Evolutionary conservation across 257 asterid species (phyloP).

Genomic region (Knoxia roxburghii): DNA sequence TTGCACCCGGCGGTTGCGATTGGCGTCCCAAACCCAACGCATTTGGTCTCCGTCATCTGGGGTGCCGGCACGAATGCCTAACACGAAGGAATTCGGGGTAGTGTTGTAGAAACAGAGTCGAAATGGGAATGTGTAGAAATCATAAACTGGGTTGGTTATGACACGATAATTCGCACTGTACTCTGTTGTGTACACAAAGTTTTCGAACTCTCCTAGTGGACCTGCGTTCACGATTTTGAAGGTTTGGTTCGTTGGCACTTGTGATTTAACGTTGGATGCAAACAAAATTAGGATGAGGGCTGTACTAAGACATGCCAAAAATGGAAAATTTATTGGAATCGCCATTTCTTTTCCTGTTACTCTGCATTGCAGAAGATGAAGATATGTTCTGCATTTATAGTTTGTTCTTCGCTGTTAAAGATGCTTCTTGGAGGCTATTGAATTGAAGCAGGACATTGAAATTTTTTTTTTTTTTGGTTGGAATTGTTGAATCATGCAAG

Average conservation of each 20-base stretch:
- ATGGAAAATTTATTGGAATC: no score
- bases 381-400: not conserved
- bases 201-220: not conserved
- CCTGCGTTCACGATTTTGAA: slow-evolving; percentile 11
- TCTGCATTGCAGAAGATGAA: no score
- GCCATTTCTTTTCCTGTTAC: no score
- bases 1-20: slow-evolving; percentile 19
- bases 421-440: not conserved
- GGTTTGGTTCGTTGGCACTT: slow-evolving; percentile 9
- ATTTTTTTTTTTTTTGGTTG: not conserved
- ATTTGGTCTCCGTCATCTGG: not conserved
- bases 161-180: slow-evolving; percentile 18
- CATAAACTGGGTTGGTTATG: not conserved
- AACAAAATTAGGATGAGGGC: not conserved
- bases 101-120: slow-evolving; percentile 19
- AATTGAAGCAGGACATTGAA: not conserved
- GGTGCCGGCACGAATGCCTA: slow-evolving; percentile 13
- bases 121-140: slow-evolving; percentile 2
- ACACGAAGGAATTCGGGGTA: slow-evolving; percentile 12
- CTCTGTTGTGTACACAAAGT: not conserved
- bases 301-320: not conserved
- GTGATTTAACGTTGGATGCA: not conserved
- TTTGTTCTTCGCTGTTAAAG: not conserved
- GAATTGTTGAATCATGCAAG: not conserved
- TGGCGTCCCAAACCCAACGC: slow-evolving; percentile 30